These are phyloP conservation scores for Chlorophyllum brunneum DNA, from an alignment of 768 basidiomycete species.

Conservation along the genomic window DNA sequence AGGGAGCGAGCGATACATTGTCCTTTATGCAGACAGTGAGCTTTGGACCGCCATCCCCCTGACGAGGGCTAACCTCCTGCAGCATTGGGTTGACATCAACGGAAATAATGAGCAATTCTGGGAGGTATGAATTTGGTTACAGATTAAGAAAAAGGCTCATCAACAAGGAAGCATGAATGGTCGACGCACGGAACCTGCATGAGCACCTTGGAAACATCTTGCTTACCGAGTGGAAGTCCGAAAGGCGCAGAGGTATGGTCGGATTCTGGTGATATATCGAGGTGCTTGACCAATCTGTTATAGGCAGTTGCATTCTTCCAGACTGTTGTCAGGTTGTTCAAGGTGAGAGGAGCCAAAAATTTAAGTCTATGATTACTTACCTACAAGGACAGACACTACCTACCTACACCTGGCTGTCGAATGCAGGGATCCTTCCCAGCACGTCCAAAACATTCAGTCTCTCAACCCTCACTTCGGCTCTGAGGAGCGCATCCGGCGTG, in stretches of 20 bases:
- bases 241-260: slow-evolving; percentile 53
- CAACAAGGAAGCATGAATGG: slow-evolving; percentile 59
- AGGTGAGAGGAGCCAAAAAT: slow-evolving; percentile 34
- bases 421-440: slow-evolving; percentile 74
- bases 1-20: slow-evolving; percentile 57
- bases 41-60: background rate
- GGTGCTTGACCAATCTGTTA: background rate
- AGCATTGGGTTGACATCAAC: slow-evolving; percentile 62
- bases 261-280: background rate
- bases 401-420: slow-evolving; percentile 67
- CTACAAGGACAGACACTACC: slow-evolving; percentile 46
- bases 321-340: slow-evolving; percentile 53
- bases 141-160: background rate
- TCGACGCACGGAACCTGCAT: slow-evolving; percentile 59
- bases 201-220: slow-evolving; percentile 55
- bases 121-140: slow-evolving; percentile 40
- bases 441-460: slow-evolving; percentile 53
- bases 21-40: slow-evolving; percentile 49
- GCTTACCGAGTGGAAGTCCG: slow-evolving; percentile 56
- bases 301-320: slow-evolving; percentile 69
- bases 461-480: slow-evolving; percentile 46
- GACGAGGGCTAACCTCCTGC: background rate
- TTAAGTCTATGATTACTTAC: slow-evolving; percentile 20
- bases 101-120: slow-evolving; percentile 63
- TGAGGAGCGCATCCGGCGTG: slow-evolving; percentile 52